Conservation (phyloP, 331 rosid species). For the Dryas integrifolia region DNA sequence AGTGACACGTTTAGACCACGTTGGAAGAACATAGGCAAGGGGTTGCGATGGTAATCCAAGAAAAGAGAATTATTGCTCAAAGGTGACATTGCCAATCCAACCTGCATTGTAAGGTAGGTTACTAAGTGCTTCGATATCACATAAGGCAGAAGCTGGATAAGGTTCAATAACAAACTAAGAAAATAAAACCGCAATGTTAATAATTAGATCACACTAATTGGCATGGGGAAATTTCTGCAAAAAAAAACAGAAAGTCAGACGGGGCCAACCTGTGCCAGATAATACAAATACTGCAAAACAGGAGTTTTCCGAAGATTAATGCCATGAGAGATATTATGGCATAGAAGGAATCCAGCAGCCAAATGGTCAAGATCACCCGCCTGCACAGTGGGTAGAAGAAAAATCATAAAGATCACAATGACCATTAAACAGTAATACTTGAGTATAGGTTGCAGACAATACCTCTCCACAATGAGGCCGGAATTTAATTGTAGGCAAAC, state of each 20-base stretch:
- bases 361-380: constrained; percentile 81
- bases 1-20: constrained; percentile 74
- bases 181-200: not conserved
- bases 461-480: constrained; percentile 91
- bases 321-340: constrained; percentile 81
- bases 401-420: constrained; percentile 17
- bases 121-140: constrained; percentile 11
- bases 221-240: not conserved
- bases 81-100: constrained; percentile 70
- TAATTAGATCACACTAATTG: not conserved
- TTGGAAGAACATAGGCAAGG: constrained; percentile 70
- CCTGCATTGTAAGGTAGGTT: constrained; percentile 29
- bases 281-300: constrained; percentile 70
- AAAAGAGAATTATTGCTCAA: constrained; percentile 77
- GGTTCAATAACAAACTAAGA: not conserved
- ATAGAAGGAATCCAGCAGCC: constrained; percentile 71
- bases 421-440: constrained; percentile 12
- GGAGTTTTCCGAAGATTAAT: constrained; percentile 69
- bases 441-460: constrained; percentile 18
- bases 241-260: not conserved
- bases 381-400: constrained; percentile 30
- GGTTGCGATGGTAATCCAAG: constrained; percentile 74
- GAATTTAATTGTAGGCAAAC: constrained; percentile 60
- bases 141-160: constrained; percentile 11
- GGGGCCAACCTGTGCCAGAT: constrained; percentile 64